Evolutionary conservation across 139 green algal species (phyloP), one percentile per base, ranked within the genome.

Genomic region (Astrephomene gubernaculifera): DNA sequence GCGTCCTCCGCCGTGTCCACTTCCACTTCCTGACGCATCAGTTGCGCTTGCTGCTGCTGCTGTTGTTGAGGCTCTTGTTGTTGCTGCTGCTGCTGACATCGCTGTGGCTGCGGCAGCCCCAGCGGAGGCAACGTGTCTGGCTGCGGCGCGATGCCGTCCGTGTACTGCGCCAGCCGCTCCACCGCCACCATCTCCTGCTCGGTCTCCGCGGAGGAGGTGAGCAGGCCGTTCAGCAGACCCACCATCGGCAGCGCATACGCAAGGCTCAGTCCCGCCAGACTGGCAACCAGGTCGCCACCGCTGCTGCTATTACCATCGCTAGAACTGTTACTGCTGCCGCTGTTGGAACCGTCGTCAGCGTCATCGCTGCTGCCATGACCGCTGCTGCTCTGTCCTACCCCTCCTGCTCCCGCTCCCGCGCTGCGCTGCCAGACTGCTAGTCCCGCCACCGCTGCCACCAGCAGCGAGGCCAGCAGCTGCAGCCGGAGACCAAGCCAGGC

Each of bases 121-220:
- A 67, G 64, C 22, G 45, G 39, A 41, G 71, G 79, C 63, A 89
- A 43, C 17, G 54, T 84, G 36, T 64, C 33, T 14, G 27, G 25
- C 57, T 80, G 41, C 44, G 86, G 64, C 49, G 38, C 41, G 4
- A 53, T 14, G 21, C 38, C 19, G 17, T 79, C 36, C 0, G 45
- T 41, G 49, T 88, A 76, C 49, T 88, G 74, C 60, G 35, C 9
- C 9, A 97, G 53, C 1, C 96, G 85, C 84, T 98, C 96, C n/a
- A 97, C 92, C 22, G 94, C 79, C 80, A 98, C 93, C 92, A 98
- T 95, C 85, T 98, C 93, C 41, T 95, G 87, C 78, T 97, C 94
- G 22, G 91, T 95, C 88, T 98, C 94, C 9, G 95, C 93, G 1
- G 75, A 89, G 19, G 86, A 90, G 6, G 90, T 95, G 1, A 98